These are phyloP conservation scores for Verticillium nubilum DNA, from an alignment of 2,329 filamentous ascomycete genomes.

Conservation along the genomic window DNA sequence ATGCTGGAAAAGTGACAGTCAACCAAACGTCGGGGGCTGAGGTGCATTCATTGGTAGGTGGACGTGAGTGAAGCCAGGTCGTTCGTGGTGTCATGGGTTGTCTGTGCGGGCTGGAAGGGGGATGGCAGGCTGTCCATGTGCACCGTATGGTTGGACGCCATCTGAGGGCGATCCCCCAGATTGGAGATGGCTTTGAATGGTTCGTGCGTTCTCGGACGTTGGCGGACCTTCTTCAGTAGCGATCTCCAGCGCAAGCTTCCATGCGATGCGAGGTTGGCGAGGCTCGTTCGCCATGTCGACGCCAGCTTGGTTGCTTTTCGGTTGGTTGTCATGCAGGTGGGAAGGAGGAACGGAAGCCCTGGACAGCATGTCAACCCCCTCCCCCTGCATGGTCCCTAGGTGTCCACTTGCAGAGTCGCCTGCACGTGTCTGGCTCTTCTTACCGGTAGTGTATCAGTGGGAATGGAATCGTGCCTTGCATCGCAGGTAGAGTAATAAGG, in stretches of 20 bases:
- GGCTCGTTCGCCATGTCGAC: neutral
- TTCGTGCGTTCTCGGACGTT: neutral
- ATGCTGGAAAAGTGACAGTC: no score
- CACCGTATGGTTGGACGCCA: neutral
- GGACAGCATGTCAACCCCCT: no score
- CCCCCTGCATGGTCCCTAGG: no score
- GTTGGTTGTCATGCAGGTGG: neutral
- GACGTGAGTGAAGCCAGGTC: neutral
- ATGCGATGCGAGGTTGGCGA: neutral
- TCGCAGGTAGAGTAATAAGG: neutral
- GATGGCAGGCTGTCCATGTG: neutral
- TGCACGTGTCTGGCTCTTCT: neutral
- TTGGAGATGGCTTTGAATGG: neutral
- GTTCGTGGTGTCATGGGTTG: neutral
- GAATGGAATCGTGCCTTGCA: neutral
- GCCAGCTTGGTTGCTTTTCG: neutral
- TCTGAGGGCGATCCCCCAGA: neutral
- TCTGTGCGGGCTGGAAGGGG: neutral
- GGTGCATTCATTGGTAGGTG: neutral
- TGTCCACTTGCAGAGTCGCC: neutral
- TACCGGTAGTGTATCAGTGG: neutral
- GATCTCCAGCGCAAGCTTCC: neutral
- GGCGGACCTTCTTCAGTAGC: neutral
- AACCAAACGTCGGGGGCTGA: no score
- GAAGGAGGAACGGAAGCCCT: neutral